These are phyloP conservation scores for Suillus luteus DNA, from an alignment of 768 basidiomycete genomes.

Conservation along the genomic window DNA sequence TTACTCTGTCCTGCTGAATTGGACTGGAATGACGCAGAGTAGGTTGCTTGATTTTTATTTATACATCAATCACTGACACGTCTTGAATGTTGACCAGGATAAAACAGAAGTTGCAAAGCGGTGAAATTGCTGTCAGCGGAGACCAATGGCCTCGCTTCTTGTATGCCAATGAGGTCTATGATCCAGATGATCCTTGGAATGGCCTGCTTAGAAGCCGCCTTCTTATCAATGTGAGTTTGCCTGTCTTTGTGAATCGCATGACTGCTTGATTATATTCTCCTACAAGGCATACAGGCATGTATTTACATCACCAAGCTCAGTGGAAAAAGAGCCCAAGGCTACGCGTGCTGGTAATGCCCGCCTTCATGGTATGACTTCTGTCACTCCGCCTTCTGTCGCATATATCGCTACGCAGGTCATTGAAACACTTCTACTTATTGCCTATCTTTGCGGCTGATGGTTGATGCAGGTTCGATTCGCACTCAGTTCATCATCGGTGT, in stretches of 20 bases:
- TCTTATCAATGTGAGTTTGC: slow-evolving; percentile 22
- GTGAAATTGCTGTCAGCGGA: slow-evolving; percentile 19
- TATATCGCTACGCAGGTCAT: slow-evolving; percentile 25
- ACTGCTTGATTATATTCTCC: slow-evolving; percentile 11
- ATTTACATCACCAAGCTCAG: slow-evolving; percentile 34
- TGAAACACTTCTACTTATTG: neutral
- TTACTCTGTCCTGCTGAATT: no score
- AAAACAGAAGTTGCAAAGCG: slow-evolving; percentile 15
- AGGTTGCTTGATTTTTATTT: neutral
- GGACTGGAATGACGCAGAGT: no score
- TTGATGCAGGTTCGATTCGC: slow-evolving; percentile 20
- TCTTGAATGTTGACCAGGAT: neutral
- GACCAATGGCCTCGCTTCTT: slow-evolving; percentile 32
- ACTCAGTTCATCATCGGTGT: slow-evolving; percentile 18
- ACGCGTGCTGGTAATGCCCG: slow-evolving; percentile 20
- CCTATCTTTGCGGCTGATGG: slow-evolving; percentile 7
- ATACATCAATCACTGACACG: neutral
- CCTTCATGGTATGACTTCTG: slow-evolving; percentile 13
- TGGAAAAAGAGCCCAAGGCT: slow-evolving; percentile 30
- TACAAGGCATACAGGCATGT: slow-evolving; percentile 31
- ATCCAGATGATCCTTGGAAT: slow-evolving; percentile 30
- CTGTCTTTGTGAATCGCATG: neutral
- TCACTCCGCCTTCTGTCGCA: slow-evolving; percentile 22
- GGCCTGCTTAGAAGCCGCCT: slow-evolving; percentile 26
- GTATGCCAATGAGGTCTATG: slow-evolving; percentile 21